Percentiles rank a stretch among this genome's conserved stretches.
Evolutionary conservation across 2,329 filamentous ascomycete genomes (phyloP).

Genomic region (Pezicula rhizophila): DNA sequence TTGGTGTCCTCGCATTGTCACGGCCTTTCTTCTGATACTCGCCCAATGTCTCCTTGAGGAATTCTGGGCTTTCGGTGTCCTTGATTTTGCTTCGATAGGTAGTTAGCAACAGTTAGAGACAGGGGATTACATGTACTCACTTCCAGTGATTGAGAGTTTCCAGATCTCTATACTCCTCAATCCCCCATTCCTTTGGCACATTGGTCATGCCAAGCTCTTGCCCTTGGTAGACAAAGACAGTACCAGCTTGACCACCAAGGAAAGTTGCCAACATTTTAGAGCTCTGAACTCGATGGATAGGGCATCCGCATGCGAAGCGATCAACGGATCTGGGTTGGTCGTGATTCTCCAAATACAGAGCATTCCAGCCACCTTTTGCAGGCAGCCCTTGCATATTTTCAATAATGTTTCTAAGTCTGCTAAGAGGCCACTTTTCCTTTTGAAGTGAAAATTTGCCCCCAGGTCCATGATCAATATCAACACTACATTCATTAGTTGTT

Average conservation of each 20-base stretch:
- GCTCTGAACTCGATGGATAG: conserved; percentile 34
- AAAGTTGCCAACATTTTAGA: conserved; percentile 50
- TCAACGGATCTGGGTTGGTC: conserved; percentile 46
- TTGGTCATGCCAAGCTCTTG: conserved; percentile 56
- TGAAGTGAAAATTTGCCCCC: conserved; percentile 35
- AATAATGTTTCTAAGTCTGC: conserved; percentile 39
- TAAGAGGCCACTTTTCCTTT: conserved; percentile 31
- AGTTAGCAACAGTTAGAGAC: conserved; percentile 17
- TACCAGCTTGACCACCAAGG: conserved; percentile 44
- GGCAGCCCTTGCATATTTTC: conserved; percentile 46
- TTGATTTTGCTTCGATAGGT: conserved; percentile 23
- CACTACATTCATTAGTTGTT: conserved; percentile 24
- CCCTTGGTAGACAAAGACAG: conserved; percentile 54
- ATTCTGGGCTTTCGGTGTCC: conserved; percentile 30
- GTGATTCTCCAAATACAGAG: conserved; percentile 52
- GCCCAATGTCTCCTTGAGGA: conserved; percentile 32
- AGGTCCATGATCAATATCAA: conserved; percentile 44
- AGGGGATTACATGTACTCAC: conserved; percentile 7
- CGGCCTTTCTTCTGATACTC: conserved; percentile 53
- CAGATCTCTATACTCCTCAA: conserved; percentile 65
- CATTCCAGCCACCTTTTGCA: conserved; percentile 48
- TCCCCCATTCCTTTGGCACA: conserved; percentile 49
- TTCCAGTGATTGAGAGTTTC: conserved; percentile 48
- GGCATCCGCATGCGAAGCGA: conserved; percentile 36
- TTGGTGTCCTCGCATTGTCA: conserved; percentile 66